Evolutionary conservation across 148 eudicot genomes (phyloP), one percentile per base, ranked within the genome.

Genomic region (Dianthus caryophyllus): DNA sequence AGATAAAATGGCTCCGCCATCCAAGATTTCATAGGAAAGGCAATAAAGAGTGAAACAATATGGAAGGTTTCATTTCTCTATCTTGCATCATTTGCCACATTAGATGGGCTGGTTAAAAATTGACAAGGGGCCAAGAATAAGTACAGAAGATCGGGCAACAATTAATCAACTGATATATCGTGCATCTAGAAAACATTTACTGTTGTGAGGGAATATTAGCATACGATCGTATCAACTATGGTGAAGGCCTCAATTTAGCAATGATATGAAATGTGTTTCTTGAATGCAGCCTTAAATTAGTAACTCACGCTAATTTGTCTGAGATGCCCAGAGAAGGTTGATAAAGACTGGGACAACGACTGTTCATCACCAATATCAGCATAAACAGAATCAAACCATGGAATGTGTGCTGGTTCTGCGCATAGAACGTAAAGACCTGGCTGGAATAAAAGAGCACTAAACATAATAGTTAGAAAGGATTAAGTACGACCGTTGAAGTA

Each of bases 311-410:
- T 90, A 51, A 88, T 88, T 82, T 88, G 96, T 74, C 86, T 90
- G 80, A 94, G 85, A 83, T 94, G 99, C 61, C 97, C 97, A 30
- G 99, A 88, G 75, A 94, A 94, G 64, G 99, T 94, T 79, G 99
- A 94, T 62, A 94, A 67, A 69, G 99, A 94, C 63, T 94, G 97
- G 64, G 97, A 84, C 75, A 94, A 67, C 67, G 99, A 94, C 70
- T 94, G 99, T 49, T 84, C 96, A 79, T 94, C 99, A 64, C 99
- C 97, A 78, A 94, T 94, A 84, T 94, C 99, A 76, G 99, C 99
- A 73, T 82, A 83, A 76, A 94, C 85, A 79, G 64, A 81, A 75
- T 94, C 98, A 84, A 90, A 88, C 96, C 99, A 94, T 61, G 96
- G 99, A 49, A 88, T 78, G 78, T 44, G 77, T 44, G 75, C 90